Evolutionary conservation across 192 early-diverging fungal genomes (phyloP).

Genomic region (Linnemannia schmuckeri): DNA sequence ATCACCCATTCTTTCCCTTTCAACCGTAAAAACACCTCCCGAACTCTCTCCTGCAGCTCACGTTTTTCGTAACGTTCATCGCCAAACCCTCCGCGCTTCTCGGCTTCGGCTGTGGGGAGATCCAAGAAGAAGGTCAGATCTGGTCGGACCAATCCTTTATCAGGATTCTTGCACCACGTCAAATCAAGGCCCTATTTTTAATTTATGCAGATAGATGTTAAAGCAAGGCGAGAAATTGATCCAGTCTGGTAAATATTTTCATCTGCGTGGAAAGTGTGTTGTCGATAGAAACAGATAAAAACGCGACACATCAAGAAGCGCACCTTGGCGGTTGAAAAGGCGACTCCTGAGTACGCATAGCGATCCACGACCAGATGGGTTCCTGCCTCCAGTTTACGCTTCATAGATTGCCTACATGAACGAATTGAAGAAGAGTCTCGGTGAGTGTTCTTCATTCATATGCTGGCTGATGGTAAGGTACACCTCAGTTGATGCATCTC

Average conservation of each 20-base stretch:
- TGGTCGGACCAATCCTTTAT: conserved; percentile 86
- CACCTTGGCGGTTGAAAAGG: conserved; percentile 91
- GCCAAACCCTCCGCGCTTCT: conserved; percentile 88
- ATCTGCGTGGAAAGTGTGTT: not conserved
- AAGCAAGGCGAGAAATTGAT: not conserved
- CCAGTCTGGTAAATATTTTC: not conserved
- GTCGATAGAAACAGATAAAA: not conserved
- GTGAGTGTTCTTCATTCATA: not conserved
- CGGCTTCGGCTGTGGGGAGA: conserved; percentile 80
- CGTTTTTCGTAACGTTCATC: conserved; percentile 92
- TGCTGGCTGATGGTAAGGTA: not conserved
- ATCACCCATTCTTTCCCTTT: conserved; percentile 63
- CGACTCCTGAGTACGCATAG: conserved; percentile 96
- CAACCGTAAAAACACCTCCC: conserved; percentile 75
- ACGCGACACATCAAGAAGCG: not conserved
- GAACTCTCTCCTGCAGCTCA: conserved; percentile 86
- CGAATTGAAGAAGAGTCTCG: not conserved
- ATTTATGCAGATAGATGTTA: not conserved
- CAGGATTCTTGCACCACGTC: conserved; percentile 91
- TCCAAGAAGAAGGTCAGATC: conserved; percentile 94
- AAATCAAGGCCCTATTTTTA: conserved; percentile 75
- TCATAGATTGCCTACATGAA: conserved; percentile 67
- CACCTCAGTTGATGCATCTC: not conserved
- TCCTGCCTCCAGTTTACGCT: conserved; percentile 71
- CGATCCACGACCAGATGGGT: conserved; percentile 89